These are phyloP conservation scores for Penicillium concentricum DNA, from an alignment of 2,329 filamentous ascomycete genomes.

Conservation along the genomic window DNA sequence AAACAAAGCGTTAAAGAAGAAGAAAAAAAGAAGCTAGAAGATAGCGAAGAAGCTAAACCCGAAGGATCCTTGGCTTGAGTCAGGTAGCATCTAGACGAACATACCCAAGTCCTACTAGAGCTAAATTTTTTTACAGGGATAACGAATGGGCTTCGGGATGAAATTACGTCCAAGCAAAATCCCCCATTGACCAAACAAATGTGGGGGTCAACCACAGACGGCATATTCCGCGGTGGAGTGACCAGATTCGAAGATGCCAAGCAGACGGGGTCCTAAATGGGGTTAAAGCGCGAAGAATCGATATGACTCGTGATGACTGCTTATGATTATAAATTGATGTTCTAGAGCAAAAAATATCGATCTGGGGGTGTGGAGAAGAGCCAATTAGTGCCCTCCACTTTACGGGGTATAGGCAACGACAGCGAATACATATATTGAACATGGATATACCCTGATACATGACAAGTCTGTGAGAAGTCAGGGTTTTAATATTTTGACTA, in stretches of 20 bases:
- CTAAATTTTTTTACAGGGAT: neutral
- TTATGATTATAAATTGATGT: neutral
- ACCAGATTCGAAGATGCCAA: constrained; percentile 8
- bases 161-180: neutral
- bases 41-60: neutral
- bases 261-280: constrained; percentile 2
- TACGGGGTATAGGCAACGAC: neutral
- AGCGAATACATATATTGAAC: neutral
- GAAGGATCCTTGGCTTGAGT: constrained; percentile 2
- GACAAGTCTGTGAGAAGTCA: too few species aligned
- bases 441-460: neutral
- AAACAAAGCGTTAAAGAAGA: neutral
- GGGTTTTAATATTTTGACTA: neutral
- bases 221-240: constrained; percentile 9
- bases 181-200: neutral
- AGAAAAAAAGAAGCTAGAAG: neutral
- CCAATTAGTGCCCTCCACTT: neutral
- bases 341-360: neutral
- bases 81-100: neutral
- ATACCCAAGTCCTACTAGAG: neutral
- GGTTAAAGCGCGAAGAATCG: neutral
- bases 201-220: constrained; percentile 2
- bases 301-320: constrained; percentile 2
- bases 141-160: neutral
- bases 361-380: constrained; percentile 1